Evolutionary conservation across 2,329 filamentous ascomycete genomes (phyloP).

Genomic region (Pyrenochaeta sp.): DNA sequence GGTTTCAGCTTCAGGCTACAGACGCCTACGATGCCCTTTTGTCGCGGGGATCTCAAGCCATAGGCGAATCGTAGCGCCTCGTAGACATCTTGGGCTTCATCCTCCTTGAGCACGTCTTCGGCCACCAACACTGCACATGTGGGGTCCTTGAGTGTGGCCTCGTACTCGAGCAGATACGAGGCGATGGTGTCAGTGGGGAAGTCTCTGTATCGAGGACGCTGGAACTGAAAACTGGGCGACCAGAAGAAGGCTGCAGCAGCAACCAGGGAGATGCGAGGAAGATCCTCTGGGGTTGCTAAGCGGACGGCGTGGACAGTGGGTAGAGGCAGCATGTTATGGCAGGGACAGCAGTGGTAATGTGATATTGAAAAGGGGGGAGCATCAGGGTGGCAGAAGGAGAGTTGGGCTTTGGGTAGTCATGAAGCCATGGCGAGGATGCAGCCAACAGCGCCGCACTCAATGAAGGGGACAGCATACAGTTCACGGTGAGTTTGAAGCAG

Average conservation of each 20-base stretch:
- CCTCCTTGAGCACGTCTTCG: constrained; percentile 17
- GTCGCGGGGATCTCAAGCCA: not conserved
- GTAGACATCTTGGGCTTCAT: constrained; percentile 26
- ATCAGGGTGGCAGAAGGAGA: not conserved
- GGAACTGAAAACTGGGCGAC: constrained; percentile 39
- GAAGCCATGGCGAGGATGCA: not conserved
- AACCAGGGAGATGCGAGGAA: constrained; percentile 35
- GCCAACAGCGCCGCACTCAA: not conserved
- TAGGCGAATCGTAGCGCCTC: constrained; percentile 26
- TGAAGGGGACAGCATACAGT: not conserved
- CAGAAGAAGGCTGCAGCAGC: constrained; percentile 39
- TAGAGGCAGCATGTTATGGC: constrained; percentile 16
- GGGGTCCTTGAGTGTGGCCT: constrained; percentile 20
- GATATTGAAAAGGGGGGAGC: not conserved
- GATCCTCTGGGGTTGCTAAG: constrained; percentile 29
- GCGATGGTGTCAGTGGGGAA: constrained; percentile 34
- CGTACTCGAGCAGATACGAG: constrained; percentile 26
- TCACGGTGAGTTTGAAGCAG: not conserved
- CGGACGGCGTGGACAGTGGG: constrained; percentile 28
- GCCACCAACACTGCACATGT: constrained; percentile 23
- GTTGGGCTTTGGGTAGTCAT: not conserved
- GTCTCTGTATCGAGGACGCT: constrained; percentile 26
- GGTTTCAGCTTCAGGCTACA: constrained; percentile 31
- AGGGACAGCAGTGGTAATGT: not conserved
- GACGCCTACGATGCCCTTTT: constrained; percentile 31